These are phyloP conservation scores for Camellia oleifera DNA, from an alignment of 179 eudicot species.

Conservation along the genomic window DNA sequence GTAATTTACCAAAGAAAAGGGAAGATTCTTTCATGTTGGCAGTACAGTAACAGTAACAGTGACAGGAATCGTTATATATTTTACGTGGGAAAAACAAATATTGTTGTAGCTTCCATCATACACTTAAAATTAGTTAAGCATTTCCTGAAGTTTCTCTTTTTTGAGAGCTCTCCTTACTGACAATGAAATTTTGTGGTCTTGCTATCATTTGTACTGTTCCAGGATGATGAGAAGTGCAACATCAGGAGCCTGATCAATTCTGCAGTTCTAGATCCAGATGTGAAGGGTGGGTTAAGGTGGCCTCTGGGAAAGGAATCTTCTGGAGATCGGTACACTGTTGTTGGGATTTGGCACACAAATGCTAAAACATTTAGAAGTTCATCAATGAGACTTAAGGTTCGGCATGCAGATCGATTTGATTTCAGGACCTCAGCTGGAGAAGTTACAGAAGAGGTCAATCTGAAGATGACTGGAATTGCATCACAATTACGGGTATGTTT, in stretches of 20 bases:
- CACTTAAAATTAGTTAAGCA: neutral
- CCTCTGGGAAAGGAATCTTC: constrained; percentile 30
- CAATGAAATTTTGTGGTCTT: neutral
- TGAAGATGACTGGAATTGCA: constrained; percentile 24
- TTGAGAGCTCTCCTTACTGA: neutral
- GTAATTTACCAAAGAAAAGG: too few species aligned
- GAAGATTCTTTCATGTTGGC: too few species aligned
- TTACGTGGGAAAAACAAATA: too few species aligned
- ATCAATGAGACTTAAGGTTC: constrained; percentile 22
- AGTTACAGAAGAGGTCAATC: constrained; percentile 25
- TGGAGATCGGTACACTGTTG: constrained; percentile 28
- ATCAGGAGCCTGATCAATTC: constrained; percentile 26
- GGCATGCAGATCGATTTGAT: constrained; percentile 36
- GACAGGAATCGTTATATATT: too few species aligned
- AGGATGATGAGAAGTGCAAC: constrained; percentile 30
- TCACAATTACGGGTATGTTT: constrained; percentile 24
- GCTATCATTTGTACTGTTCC: neutral
- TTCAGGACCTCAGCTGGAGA: constrained; percentile 28
- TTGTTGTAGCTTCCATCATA: neutral
- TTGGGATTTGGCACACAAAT: constrained; percentile 31
- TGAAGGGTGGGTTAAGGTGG: constrained; percentile 45
- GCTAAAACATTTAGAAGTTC: constrained; percentile 18
- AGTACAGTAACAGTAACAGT: too few species aligned
- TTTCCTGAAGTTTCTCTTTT: neutral
- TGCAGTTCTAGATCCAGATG: constrained; percentile 34